These are phyloP conservation scores for Tylopilus vinaceipallidus DNA, from an alignment of 768 basidiomycete genomes.

Conservation along the genomic window DNA sequence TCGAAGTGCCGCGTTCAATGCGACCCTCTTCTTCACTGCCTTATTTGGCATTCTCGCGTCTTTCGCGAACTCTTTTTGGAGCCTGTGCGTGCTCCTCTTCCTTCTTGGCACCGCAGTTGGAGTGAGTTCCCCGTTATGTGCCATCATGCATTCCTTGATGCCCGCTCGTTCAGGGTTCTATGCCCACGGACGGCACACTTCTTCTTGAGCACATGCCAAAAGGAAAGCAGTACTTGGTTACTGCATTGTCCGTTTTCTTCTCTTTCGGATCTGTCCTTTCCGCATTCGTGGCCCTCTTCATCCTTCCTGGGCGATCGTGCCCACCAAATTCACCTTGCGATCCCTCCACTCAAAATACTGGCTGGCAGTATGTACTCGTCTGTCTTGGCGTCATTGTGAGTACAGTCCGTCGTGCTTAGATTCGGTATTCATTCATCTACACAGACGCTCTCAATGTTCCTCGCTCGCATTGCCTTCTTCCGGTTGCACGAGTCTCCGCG, in stretches of 20 bases:
- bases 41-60: conserved; percentile 84
- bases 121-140: conserved; percentile 43
- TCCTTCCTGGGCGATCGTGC: conserved; percentile 79
- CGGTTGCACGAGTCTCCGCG: conserved; percentile 92
- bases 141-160: not conserved
- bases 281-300: conserved; percentile 72
- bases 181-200: conserved; percentile 96
- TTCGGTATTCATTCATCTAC: conserved; percentile 3
- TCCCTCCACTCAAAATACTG: conserved; percentile 66
- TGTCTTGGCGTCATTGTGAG: conserved; percentile 80
- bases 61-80: conserved; percentile 62
- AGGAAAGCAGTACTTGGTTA: conserved; percentile 89
- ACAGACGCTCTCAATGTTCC: conserved; percentile 86
- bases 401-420: conserved; percentile 19
- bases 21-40: conserved; percentile 86
- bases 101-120: conserved; percentile 92
- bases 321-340: conserved; percentile 54
- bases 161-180: conserved; percentile 63
- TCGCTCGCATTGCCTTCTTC: conserved; percentile 86
- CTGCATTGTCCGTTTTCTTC: conserved; percentile 93
- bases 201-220: conserved; percentile 91
- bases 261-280: conserved; percentile 87
- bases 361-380: conserved; percentile 86
- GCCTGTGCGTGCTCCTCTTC: conserved; percentile 78
- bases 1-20: conserved; percentile 87